Evolutionary conservation across 2,329 filamentous ascomycete genomes (phyloP).

Genomic region (Chrysoporthe puriensis): DNA sequence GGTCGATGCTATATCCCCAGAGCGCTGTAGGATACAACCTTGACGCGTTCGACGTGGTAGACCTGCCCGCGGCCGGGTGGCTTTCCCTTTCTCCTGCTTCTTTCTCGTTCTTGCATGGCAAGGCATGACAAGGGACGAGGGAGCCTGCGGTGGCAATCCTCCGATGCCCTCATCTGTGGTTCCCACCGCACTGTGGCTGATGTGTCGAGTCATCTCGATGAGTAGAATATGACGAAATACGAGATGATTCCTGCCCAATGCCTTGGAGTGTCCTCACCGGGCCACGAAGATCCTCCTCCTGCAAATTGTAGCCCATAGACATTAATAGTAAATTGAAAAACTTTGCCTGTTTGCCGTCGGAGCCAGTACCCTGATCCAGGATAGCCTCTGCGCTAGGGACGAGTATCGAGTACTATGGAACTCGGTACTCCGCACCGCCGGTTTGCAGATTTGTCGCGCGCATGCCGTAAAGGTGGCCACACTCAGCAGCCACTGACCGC

Average conservation of each 20-base stretch:
- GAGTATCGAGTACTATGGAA: not conserved
- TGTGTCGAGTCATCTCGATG: constrained; percentile 11
- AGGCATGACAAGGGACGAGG: no score
- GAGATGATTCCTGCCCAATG: constrained; percentile 1
- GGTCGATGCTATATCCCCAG: not conserved
- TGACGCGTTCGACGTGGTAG: constrained; percentile 1
- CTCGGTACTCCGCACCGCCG: constrained; percentile 1
- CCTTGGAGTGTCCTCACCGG: not conserved
- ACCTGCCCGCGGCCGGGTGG: not conserved
- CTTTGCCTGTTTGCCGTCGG: constrained; percentile 18
- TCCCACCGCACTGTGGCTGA: constrained; percentile 2
- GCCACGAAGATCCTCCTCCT: not conserved
- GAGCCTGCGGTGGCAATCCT: not conserved
- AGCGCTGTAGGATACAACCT: not conserved
- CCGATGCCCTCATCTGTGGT: not conserved
- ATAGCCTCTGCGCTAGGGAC: constrained; percentile 19
- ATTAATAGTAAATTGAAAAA: not conserved
- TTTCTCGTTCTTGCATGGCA: not conserved
- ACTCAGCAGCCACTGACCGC: not conserved
- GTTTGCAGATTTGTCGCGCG: not conserved
- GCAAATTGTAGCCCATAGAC: constrained; percentile 1
- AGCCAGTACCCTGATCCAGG: constrained; percentile 19
- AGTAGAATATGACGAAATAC: constrained; percentile 20
- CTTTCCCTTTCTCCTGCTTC: not conserved
- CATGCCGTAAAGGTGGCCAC: not conserved